These are phyloP conservation scores for Schwanniomyces occidentalis DNA, from an alignment of 805 yeast genomes.

Conservation along the genomic window DNA sequence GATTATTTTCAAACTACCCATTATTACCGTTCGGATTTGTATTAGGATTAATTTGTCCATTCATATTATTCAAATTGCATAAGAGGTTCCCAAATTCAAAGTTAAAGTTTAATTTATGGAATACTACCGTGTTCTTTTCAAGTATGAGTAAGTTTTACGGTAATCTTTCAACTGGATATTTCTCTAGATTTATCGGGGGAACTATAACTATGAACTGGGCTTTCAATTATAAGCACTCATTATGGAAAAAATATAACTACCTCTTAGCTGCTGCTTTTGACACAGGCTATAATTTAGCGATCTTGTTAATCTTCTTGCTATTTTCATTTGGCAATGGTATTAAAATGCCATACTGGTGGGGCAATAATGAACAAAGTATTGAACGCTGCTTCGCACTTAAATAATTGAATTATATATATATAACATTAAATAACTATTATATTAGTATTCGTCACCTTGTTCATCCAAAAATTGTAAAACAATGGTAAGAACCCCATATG, in stretches of 20 bases:
- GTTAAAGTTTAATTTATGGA: constrained; percentile 32
- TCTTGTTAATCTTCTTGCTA: constrained; percentile 33
- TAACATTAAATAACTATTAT: neutral
- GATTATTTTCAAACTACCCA: constrained; percentile 39
- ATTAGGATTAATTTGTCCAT: constrained; percentile 37
- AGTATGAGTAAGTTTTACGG: constrained; percentile 46
- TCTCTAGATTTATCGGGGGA: constrained; percentile 44
- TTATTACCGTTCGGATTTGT: constrained; percentile 42
- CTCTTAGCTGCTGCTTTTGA: constrained; percentile 50
- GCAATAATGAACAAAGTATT: constrained; percentile 36
- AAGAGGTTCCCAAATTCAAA: constrained; percentile 18
- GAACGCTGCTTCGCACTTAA: constrained; percentile 44
- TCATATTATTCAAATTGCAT: constrained; percentile 25
- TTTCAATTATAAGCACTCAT: constrained; percentile 29
- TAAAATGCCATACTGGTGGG: constrained; percentile 45
- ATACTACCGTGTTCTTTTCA: constrained; percentile 46
- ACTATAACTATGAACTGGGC: constrained; percentile 44
- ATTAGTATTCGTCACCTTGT: no score
- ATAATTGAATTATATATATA: neutral
- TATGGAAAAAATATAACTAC: constrained; percentile 44
- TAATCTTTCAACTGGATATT: constrained; percentile 45
- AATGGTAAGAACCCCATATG: no score
- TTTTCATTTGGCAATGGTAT: constrained; percentile 19
- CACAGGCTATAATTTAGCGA: constrained; percentile 44
- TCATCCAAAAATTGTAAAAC: no score